phyloP scores from a whole-genome alignment of 371 early-diverging fungal species.

The Mucor mucedo region DNA sequence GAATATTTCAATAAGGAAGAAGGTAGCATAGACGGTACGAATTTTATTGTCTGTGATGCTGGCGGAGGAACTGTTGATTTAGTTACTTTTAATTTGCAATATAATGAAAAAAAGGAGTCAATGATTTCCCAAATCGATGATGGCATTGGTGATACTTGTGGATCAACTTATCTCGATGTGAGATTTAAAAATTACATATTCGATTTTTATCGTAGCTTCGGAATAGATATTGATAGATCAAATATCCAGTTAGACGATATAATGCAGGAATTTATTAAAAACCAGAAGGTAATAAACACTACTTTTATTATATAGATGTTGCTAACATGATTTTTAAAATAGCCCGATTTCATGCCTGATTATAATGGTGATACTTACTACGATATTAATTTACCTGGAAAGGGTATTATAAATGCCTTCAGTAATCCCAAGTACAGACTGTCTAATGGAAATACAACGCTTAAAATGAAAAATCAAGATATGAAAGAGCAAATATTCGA shows the following conservation, averaged over 20 bases:
- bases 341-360: too few species aligned
- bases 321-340: too few species aligned
- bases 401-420: too few species aligned
- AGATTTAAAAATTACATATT: constrained; percentile 25
- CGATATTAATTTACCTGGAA: too few species aligned
- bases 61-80: constrained; percentile 66
- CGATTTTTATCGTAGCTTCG: not conserved
- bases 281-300: too few species aligned
- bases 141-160: constrained; percentile 54
- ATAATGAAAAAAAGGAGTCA: too few species aligned
- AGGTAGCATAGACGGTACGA: constrained; percentile 15
- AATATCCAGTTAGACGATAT: not conserved
- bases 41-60: constrained; percentile 50
- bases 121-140: constrained; percentile 28
- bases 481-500: not conserved
- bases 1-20: not conserved
- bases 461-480: not conserved
- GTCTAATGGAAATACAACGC: not conserved
- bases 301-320: too few species aligned
- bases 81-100: not conserved
- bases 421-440: too few species aligned
- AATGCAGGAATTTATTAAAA: not conserved
- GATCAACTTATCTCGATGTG: constrained; percentile 54
- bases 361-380: too few species aligned
- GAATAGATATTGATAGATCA: not conserved